Evolutionary conservation across 2,329 filamentous ascomycete species (phyloP).

Genomic region (Cryphonectria naterciae): DNA sequence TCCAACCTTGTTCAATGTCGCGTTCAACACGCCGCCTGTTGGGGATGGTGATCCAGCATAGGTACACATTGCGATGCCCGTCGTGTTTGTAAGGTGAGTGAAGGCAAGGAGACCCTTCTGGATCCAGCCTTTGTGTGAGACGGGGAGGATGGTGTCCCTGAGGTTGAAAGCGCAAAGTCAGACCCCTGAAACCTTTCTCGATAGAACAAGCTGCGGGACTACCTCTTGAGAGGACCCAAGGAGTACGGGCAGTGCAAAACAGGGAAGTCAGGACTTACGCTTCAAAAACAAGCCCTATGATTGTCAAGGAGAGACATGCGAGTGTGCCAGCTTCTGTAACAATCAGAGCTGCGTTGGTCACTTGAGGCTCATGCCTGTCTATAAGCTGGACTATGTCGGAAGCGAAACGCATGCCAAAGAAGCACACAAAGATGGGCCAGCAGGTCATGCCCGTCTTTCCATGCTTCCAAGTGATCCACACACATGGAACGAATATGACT

Average conservation of each 20-base stretch:
- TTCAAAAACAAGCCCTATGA: conserved; percentile 36
- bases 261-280: conserved; percentile 29
- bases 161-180: not conserved
- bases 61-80: conserved; percentile 30
- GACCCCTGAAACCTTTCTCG: not conserved
- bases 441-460: conserved; percentile 37
- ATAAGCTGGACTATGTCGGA: conserved; percentile 35
- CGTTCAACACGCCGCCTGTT: conserved; percentile 29
- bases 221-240: not conserved
- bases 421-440: conserved; percentile 37
- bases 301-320: conserved; percentile 22
- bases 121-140: conserved; percentile 16
- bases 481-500: conserved; percentile 28
- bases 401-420: conserved; percentile 33
- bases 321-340: conserved; percentile 37
- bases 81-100: conserved; percentile 33
- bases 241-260: too few relatives aligned
- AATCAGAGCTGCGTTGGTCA: conserved; percentile 33
- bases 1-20: conserved; percentile 30
- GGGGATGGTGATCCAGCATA: conserved; percentile 31
- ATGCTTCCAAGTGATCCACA: conserved; percentile 36
- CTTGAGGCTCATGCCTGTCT: conserved; percentile 30
- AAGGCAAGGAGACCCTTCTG: conserved; percentile 33
- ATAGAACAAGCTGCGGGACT: not conserved
- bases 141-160: conserved; percentile 18